phyloP scores from a whole-genome alignment of 1,284 basidiomycete genomes.

The Sparassis latifolia region DNA sequence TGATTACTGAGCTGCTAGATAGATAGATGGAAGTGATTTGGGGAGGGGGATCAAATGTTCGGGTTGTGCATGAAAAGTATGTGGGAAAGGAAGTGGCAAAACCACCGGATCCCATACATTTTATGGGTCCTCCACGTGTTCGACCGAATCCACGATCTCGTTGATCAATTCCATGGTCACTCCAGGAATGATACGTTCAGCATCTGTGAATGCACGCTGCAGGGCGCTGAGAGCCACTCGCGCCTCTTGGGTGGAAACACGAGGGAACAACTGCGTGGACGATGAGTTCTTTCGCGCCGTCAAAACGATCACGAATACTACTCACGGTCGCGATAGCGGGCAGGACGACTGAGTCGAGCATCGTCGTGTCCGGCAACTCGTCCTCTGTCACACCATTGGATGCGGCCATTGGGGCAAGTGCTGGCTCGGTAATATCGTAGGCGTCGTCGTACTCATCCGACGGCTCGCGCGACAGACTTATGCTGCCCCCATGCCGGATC shows the following conservation, averaged over 20 bases:
- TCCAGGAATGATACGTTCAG: conserved; percentile 83
- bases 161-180: conserved; percentile 78
- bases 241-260: conserved; percentile 84
- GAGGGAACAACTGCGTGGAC: conserved; percentile 68
- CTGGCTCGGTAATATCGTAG: conserved; percentile 50
- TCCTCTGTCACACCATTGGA: conserved; percentile 33
- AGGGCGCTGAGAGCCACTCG: conserved; percentile 77
- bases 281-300: conserved; percentile 2
- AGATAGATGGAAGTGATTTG: conserved; percentile 1
- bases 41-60: conserved; percentile 3
- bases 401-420: conserved; percentile 27
- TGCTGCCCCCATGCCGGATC: conserved; percentile 40
- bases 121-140: conserved; percentile 67
- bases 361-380: conserved; percentile 78
- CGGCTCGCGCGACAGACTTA: conserved; percentile 33
- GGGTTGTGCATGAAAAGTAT: conserved; percentile 1
- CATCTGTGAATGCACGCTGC: conserved; percentile 86
- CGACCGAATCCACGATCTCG: conserved; percentile 88
- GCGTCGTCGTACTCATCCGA: conserved; percentile 64
- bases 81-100: not conserved
- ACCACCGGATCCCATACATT: not conserved
- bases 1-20: conserved; percentile 18
- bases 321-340: conserved; percentile 89
- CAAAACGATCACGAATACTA: conserved; percentile 10
- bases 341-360: conserved; percentile 91